A percentile compares a stretch with the other conserved stretches of the same genome.
These are phyloP conservation scores for Ustilago curta DNA, from an alignment of 1,284 basidiomycete species.

Conservation along the genomic window DNA sequence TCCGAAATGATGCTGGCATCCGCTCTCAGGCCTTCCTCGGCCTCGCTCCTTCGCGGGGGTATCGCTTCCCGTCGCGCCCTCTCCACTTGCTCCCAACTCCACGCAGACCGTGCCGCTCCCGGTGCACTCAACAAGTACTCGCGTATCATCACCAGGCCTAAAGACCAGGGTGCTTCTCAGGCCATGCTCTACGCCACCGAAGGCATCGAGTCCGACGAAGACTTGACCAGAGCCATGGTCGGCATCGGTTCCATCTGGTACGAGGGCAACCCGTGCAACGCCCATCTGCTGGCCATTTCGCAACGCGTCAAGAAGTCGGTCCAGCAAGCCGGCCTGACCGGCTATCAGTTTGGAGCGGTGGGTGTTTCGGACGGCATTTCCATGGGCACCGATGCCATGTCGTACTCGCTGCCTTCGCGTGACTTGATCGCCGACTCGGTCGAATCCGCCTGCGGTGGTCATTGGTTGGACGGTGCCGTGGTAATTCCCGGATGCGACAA, in stretches of 20 bases:
- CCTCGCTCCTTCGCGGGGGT: slow-evolving; percentile 26
- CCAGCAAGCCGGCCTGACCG: slow-evolving; percentile 64
- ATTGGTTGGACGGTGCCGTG: slow-evolving; percentile 68
- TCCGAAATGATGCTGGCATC: slow-evolving; percentile 29
- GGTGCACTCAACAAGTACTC: slow-evolving; percentile 66
- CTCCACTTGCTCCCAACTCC: slow-evolving; percentile 23
- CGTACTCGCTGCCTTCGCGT: slow-evolving; percentile 66
- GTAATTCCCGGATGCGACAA: slow-evolving; percentile 69
- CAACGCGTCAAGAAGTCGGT: slow-evolving; percentile 63
- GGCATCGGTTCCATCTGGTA: slow-evolving; percentile 68
- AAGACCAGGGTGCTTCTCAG: slow-evolving; percentile 68
- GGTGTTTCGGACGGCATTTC: slow-evolving; percentile 69
- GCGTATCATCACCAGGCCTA: slow-evolving; percentile 65
- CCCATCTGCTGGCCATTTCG: slow-evolving; percentile 66
- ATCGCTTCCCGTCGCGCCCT: slow-evolving; percentile 30
- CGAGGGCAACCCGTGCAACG: slow-evolving; percentile 69
- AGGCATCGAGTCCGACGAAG: slow-evolving; percentile 64
- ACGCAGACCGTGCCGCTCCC: slow-evolving; percentile 49
- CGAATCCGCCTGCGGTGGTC: slow-evolving; percentile 66
- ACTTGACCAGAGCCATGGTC: slow-evolving; percentile 67
- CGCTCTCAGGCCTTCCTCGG: slow-evolving; percentile 25
- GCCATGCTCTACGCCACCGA: slow-evolving; percentile 69
- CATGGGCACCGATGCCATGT: slow-evolving; percentile 68
- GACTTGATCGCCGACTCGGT: slow-evolving; percentile 68
- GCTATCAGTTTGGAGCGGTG: slow-evolving; percentile 68